phyloP scores from a whole-genome alignment of 306 rosid genomes.

The Quercus mongolica region DNA sequence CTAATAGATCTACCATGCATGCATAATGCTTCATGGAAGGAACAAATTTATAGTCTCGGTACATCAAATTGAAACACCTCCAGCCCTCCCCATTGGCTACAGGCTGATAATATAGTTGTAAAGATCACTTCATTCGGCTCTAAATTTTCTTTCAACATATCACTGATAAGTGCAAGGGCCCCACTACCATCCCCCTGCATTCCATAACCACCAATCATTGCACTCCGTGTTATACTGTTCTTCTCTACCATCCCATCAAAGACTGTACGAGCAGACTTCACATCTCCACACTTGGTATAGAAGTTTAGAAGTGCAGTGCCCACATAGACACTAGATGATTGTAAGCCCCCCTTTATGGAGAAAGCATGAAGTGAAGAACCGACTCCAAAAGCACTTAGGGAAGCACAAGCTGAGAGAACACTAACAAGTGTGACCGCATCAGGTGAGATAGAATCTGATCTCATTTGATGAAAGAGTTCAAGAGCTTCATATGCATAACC shows the following conservation, averaged over 20 bases:
- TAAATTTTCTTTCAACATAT: constrained; percentile 53
- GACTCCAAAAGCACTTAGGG: constrained; percentile 46
- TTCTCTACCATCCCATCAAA: constrained; percentile 63
- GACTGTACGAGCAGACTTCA: constrained; percentile 49
- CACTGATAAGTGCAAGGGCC: constrained; percentile 49
- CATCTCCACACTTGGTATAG: constrained; percentile 78
- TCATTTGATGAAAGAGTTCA: constrained; percentile 52
- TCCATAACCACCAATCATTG: constrained; percentile 74
- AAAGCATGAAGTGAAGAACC: constrained; percentile 63
- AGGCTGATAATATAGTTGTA: constrained; percentile 56
- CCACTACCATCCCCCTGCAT: constrained; percentile 63
- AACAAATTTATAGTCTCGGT: constrained; percentile 38
- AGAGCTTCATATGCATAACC: constrained; percentile 54
- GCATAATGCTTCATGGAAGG: constrained; percentile 80
- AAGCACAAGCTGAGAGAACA: constrained; percentile 59
- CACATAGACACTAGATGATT: constrained; percentile 41
- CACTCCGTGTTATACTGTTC: constrained; percentile 65
- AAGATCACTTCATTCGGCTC: constrained; percentile 60
- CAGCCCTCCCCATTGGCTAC: constrained; percentile 72
- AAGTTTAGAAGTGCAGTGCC: constrained; percentile 71
- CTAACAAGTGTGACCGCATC: constrained; percentile 67
- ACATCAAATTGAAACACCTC: constrained; percentile 53
- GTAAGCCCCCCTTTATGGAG: constrained; percentile 43
- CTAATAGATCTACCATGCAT: constrained; percentile 67
- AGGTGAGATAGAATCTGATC: constrained; percentile 33